phyloP scores from a whole-genome alignment of 768 basidiomycete species.

The Pleurotus cornucopiae region DNA sequence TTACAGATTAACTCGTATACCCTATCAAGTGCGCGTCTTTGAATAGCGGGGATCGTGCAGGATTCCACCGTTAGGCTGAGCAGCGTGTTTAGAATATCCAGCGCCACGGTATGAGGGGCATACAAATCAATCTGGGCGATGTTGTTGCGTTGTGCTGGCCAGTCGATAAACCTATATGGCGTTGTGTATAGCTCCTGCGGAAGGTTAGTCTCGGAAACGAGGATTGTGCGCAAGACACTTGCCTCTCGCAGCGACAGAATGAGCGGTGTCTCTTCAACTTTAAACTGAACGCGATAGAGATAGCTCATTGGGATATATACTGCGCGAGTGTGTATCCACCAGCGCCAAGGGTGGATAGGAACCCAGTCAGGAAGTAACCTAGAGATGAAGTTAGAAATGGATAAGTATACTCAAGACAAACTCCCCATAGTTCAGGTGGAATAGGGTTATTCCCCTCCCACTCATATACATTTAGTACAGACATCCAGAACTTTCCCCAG shows the following conservation, averaged over 20 bases:
- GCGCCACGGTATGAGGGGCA: conserved; percentile 69
- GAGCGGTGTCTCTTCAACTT: conserved; percentile 69
- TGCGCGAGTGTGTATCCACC: conserved; percentile 97
- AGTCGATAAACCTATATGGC: conserved; percentile 80
- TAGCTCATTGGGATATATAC: conserved; percentile 93
- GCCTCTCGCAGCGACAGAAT: conserved; percentile 76
- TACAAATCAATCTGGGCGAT: conserved; percentile 79
- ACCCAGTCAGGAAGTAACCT: conserved; percentile 91
- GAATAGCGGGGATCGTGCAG: conserved; percentile 70
- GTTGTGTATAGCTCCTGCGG: conserved; percentile 77
- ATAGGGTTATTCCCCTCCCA: conserved; percentile 94
- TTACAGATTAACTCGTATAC: conserved; percentile 76
- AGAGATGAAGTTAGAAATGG: background rate
- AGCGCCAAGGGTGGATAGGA: conserved; percentile 89
- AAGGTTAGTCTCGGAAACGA: background rate
- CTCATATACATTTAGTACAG: conserved; percentile 88
- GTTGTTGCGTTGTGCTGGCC: conserved; percentile 89
- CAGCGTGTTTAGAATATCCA: conserved; percentile 61
- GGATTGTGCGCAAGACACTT: conserved; percentile 7
- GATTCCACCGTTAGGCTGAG: conserved; percentile 53
- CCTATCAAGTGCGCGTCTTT: conserved; percentile 53
- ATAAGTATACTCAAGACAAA: background rate
- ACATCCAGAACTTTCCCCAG: conserved; percentile 98
- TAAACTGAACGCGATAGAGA: conserved; percentile 67
- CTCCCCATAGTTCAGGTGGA: conserved; percentile 87